phyloP scores from a whole-genome alignment of 1,139 yeast species.

The Trichomonascaceae sp. region DNA sequence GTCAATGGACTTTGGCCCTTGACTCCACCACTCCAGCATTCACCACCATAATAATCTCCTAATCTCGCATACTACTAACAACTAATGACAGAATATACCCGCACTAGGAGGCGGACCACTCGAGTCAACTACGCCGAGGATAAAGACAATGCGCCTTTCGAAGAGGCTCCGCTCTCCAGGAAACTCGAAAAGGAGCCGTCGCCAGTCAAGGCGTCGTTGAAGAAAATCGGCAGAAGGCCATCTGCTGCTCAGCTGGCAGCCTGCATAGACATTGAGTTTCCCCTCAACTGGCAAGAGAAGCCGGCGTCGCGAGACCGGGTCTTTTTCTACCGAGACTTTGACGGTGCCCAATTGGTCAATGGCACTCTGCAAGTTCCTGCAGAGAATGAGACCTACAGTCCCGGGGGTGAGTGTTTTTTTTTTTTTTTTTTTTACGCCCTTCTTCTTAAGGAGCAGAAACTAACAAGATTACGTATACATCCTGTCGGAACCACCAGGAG shows the following conservation, averaged over 20 bases:
- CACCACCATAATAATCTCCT: too few relatives aligned
- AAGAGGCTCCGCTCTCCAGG: too few relatives aligned
- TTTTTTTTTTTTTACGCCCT: too few relatives aligned
- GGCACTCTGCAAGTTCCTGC: constrained; percentile 24
- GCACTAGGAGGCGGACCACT: constrained; percentile 3
- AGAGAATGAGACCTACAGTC: constrained; percentile 22
- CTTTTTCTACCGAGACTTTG: constrained; percentile 25
- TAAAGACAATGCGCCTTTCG: background rate
- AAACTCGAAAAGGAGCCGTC: too few relatives aligned
- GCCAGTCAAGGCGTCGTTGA: too few relatives aligned
- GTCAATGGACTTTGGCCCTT: too few relatives aligned
- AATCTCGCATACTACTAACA: too few relatives aligned
- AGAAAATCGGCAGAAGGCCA: too few relatives aligned
- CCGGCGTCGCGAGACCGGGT: constrained; percentile 16
- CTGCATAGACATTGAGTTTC: constrained; percentile 9
- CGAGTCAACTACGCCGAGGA: constrained; percentile 22
- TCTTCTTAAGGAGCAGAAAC: constrained; percentile 1
- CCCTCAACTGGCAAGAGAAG: constrained; percentile 26
- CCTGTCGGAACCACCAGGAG: constrained; percentile 90
- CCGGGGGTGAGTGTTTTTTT: constrained; percentile 25
- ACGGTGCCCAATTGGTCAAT: constrained; percentile 29
- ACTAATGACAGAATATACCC: background rate
- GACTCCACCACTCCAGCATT: too few relatives aligned
- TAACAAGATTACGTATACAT: constrained; percentile 57
- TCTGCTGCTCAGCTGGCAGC: too few relatives aligned